Evolutionary conservation across 768 basidiomycete genomes (phyloP), one percentile per base, ranked within the genome.

Genomic region (Mycena pura): DNA sequence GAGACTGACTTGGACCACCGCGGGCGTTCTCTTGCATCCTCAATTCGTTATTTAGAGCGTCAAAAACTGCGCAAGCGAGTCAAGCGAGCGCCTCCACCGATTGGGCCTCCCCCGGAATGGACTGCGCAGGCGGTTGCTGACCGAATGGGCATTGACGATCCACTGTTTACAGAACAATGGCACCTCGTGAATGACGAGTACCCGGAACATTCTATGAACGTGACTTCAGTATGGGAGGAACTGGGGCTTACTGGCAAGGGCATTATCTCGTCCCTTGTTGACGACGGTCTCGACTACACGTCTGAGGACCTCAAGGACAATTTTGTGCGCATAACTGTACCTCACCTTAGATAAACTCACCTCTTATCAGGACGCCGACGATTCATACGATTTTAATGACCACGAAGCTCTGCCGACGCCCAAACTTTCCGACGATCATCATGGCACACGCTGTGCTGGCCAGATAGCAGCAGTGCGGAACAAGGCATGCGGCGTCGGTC

Each of bases 391-490:
- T 74, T 99, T 94, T 74, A 99, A 99, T 73, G 95, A 96, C 70
- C 95, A 99, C 69, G 86, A 86, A 24, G 79, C 86, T 13, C 80
- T 98, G 6, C 97, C 97, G 6, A 90, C 89, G 29, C 97, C 97
- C 0, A 85, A 89, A 56, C 87, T 96, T 44, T 82, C 80, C 29
- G 96, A 99, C 64, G 97, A 99, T 66, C 92, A 93, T 66, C 97
- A 99, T 70, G 97, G 97, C 9, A 99, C 97, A 0, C 92, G 97
- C 4, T 99, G 97, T 73, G 96, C 96, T 1, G 97, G 97, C 29
- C 96, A 99, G 75, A 87, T 99, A 44, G 95, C 93, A 19, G 97
- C 96, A 7, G 60, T 39, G 11, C 55, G 51, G 41, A 62, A 62
- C 77, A 87, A 89, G 57, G 91, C 91, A 5, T 99, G 97, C 70